Base-by-base conservation (phyloP, 345 rosid genomes). In the Moringa oleifera region DNA sequence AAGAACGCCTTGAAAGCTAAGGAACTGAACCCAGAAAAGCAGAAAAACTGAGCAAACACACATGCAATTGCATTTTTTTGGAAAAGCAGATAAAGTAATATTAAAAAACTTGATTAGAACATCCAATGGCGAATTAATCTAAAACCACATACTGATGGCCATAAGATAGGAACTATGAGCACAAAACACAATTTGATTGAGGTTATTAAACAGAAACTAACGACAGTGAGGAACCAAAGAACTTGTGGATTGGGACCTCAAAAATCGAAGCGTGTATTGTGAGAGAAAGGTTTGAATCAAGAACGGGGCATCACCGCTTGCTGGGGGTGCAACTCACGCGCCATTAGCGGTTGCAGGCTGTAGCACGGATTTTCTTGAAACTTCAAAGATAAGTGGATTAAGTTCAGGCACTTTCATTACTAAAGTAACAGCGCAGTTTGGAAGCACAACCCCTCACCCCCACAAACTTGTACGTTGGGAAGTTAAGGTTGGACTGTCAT, bases 341-440 rank as follows among this genome's bases (percentile, higher is more conserved):
- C 52, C 73, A 65, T 41, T 55, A 57, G 71, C 71, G 61, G 76
- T 51, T 25, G 72, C 63, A 61, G 63, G 71, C 59, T 68, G 54
- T 65, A 60, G 69, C 53, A 36, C 47, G 25, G 50, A 41, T 41
- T 41, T 41, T 9, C 9, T 41, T 1, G 47, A 11, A 15, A 9
- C 17, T 41, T 41, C 12, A 4, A 41, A 41, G 17, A 2, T 33
- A 33, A 33, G 11, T 33, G 37, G 11, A 33, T 11, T 4, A 11
- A 33, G 37, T 11, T 33, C 11, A 4, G 37, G 37, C 5, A 33
- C 37, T 33, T 33, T 33, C 37, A 7, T 41, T 41, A 16, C 12
- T 41, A 41, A 41, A 41, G 12, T 41, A 7, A 41, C 47, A 41
- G 17, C 47, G 2, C 13, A 7, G 12, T 41, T 11, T 9, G 2